Evolutionary conservation across 352 stramenopile genomes (phyloP), one percentile per base, ranked within the genome.

Genomic region (Phytophthora pseudosyringae): DNA sequence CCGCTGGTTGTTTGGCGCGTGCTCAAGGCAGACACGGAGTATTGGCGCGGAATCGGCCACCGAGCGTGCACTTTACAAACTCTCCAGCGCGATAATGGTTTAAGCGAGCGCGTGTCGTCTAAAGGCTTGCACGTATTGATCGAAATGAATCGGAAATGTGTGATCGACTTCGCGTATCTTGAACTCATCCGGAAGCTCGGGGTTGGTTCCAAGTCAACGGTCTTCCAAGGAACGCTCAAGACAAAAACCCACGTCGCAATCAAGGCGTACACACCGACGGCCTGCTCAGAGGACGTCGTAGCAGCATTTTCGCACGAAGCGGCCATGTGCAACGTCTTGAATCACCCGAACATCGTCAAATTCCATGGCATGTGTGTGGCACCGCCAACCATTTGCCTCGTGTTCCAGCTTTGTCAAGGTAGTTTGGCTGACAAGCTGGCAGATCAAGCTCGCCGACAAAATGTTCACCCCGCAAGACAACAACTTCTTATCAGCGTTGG

Each of bases 121-220:
- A 38, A 81, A 43, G 75, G 70, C 21, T 58, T 88, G 0, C 76
- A 88, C 40, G 41, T 79, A 9, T 49, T 85, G 10, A 85, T 87
- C 43, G 77, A 86, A 41, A 74, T 81, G 69, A 77, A 87, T 26
- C 73, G 73, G 5, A 85, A 83, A 31, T 66, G 71, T 47, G 62
- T 88, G 33, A 82, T 88, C 26, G 78, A 88, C 36, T 88, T 88
- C 54, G 76, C 76, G 6, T 81, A 83, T 41, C 43, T 87, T 21
- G 61, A 79, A 8, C 44, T 87, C n/a, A 45, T 64, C 15, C 49
- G 54, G 2, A 62, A 67, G 25, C 62, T 85, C 43, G 76, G 69
- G 2, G 56, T 68, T 10, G 78, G 73, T 0, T 59, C 59, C 0
- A 75, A 43, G 11, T 71, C 73, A 1, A 66, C 54, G 5, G 55